Base-by-base conservation (phyloP, 169 alveolate genomes). In the Cryptosporidium ryanae region DNA sequence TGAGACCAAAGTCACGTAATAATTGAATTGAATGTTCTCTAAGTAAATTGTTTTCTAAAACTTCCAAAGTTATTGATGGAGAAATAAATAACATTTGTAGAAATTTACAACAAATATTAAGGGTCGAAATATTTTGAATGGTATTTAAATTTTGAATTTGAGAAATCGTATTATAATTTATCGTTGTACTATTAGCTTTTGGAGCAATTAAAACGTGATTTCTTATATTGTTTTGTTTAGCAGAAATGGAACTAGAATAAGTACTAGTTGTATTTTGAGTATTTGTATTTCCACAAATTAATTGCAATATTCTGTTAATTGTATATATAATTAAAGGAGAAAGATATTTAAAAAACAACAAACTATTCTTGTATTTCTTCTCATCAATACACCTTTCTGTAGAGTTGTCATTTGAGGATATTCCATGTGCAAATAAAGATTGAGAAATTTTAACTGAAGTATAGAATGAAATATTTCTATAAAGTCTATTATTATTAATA, bases 1-100 rank as follows among this genome's bases (percentile, higher is more conserved):
- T 55, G 8, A 76, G 49, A 15, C 87, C 87, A 27, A 59, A 76
- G 52, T 76, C 87, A 15, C 87, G 61, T 13, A 76, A 25, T 18
- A 76, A 25, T 21, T 29, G 13, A 10, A 76, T 76, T 17, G 54
- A 23, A 32, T 46, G 25, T 1, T 21, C 52, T n/a, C 64, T 55
- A 59, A 61, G 46, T 10, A 18, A 2, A 59, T 55, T 23, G 48
- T 18, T 59, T 2, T 38, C 61, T 6, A 76, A 7, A 5, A 13
- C 29, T 38, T 59, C 44, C 17, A 55, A 10, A 18, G 87, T 76
- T 6, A 76, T 17, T 43, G 38, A 32, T 18, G 87, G 87, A 6
- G 70, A 59, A 3, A 76, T 59, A 49, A 76, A 44, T n/a, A 76
- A 32, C 13, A 76, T 31, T 38, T 76, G 87, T 34, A 76, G 63